Percentiles rank a stretch among this genome's conserved stretches.
phyloP scores from a whole-genome alignment of 805 yeast genomes.

The Pichia ethanolica region DNA sequence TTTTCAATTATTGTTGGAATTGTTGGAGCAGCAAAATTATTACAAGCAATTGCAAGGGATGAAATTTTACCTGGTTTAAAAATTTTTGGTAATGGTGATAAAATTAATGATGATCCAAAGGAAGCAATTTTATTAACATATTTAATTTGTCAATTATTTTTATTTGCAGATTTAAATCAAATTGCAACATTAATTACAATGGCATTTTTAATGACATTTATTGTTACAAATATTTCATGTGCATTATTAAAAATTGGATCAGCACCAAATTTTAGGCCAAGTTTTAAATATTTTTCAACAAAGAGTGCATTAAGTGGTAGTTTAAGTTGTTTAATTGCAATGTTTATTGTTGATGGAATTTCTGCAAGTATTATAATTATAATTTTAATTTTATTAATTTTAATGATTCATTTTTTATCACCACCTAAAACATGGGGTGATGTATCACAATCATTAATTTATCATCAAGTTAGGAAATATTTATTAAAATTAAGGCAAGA shows the following conservation, averaged over 20 bases:
- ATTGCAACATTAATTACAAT: conserved; percentile 93
- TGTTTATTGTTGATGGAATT: conserved; percentile 90
- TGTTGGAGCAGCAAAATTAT: conserved; percentile 87
- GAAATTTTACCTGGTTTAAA: conserved; percentile 74
- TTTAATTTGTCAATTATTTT: conserved; percentile 72
- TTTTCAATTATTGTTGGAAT: conserved; percentile 94
- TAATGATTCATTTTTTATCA: conserved; percentile 79
- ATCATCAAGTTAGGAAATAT: conserved; percentile 94
- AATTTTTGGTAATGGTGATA: conserved; percentile 45
- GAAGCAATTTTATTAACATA: conserved; percentile 70
- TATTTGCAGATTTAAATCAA: conserved; percentile 85
- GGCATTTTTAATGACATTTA: conserved; percentile 95
- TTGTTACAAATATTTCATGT: conserved; percentile 91
- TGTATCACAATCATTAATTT: conserved; percentile 89
- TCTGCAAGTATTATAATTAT: conserved; percentile 75
- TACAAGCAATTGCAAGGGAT: conserved; percentile 89
- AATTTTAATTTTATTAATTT: conserved; percentile 56
- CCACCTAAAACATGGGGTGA: conserved; percentile 99
- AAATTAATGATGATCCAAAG: conserved; percentile 46
- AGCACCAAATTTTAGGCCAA: conserved; percentile 98
- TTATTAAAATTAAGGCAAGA: conserved; percentile 75
- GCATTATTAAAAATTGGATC: conserved; percentile 79
- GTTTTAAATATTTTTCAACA: conserved; percentile 79
- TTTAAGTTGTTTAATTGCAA: conserved; percentile 61
- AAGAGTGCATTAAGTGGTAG: conserved; percentile 78